Evolutionary conservation across 116 monocot genomes (phyloP).

Genomic region (Cymodocea nodosa): DNA sequence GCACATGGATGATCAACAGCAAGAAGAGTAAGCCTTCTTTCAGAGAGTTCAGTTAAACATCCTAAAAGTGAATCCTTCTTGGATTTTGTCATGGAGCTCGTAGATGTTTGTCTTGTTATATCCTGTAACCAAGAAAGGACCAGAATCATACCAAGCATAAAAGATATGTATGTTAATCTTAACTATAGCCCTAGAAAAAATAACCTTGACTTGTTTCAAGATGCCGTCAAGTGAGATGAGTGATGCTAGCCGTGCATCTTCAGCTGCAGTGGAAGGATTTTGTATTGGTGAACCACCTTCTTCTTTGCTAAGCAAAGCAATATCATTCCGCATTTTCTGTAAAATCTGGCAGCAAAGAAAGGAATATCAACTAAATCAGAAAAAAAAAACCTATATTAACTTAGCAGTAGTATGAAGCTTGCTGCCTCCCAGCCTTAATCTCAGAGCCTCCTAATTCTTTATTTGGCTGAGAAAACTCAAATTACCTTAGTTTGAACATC

Average conservation of each 20-base stretch:
- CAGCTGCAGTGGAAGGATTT: slow-evolving; percentile 96
- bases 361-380: not conserved
- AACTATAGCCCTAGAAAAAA: not conserved
- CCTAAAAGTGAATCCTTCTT: slow-evolving; percentile 68
- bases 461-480: too few species aligned
- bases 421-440: too few species aligned
- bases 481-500: too few species aligned
- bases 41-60: slow-evolving; percentile 64
- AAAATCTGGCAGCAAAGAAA: slow-evolving; percentile 50
- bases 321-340: slow-evolving; percentile 87
- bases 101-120: slow-evolving; percentile 63
- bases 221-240: slow-evolving; percentile 89
- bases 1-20: slow-evolving; percentile 96
- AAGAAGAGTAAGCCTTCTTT: slow-evolving; percentile 84
- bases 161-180: not conserved
- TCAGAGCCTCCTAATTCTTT: too few species aligned
- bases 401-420: too few species aligned
- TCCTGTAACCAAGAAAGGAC: slow-evolving; percentile 35
- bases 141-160: not conserved
- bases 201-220: slow-evolving; percentile 79
- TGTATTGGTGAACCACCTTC: slow-evolving; percentile 91
- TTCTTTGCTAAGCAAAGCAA: slow-evolving; percentile 73
- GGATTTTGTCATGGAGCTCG: slow-evolving; percentile 45
- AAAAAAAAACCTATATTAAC: too few species aligned
- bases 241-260: slow-evolving; percentile 96